Base-by-base conservation (phyloP, 2,329 filamentous ascomycete genomes). In the Gyromitra esculenta region DNA sequence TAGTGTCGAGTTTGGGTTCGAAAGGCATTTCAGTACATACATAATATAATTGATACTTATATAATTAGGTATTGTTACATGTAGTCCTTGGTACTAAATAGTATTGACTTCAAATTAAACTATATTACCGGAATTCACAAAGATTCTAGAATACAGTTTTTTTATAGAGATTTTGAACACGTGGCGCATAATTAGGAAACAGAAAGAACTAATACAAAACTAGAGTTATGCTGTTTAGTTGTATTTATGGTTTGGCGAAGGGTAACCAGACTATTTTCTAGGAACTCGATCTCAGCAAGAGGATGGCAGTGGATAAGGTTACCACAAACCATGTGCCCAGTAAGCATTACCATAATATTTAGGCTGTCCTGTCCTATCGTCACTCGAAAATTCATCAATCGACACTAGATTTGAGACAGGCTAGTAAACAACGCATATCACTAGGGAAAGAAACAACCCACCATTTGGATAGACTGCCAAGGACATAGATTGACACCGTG, bases 391-490 rank as follows among this genome's bases (percentile, higher is more conserved):
- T 57, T 37, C 56, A 66, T 48, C 31, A 67, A 39, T 54, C 65
- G 66, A 59, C 35, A 64, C 72, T 75, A 71, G 18, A 75, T 54
- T 64, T 52, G 15, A 54, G 25, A 52, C 15, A 41, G 59, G 50
- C 72, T 31, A 71, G 72, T 75, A 70, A 75, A 75, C 43, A 48
- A 65, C 50, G 59, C 15, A 65, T 70, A 75, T 71, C 57, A 64
- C 57, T 3, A 21, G 67, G 66, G 59, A 65, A 59, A 70, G 66
- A 75, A 64, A 59, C 66, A 75, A 75, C 72, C 72, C 50, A 75
- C 72, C 59, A 65, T 65, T 63, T 13, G 31, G 65, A 75, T 75
- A 59, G 35, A 59, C 59, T 70, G 41, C 21, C 41, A 21, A 74
- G 45, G 31, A 57, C 1, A 74, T 45, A 63, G 31, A 15, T 13